Conservation (phyloP, 2,329 filamentous ascomycete genomes). For the Echinosphaeria canescens region DNA sequence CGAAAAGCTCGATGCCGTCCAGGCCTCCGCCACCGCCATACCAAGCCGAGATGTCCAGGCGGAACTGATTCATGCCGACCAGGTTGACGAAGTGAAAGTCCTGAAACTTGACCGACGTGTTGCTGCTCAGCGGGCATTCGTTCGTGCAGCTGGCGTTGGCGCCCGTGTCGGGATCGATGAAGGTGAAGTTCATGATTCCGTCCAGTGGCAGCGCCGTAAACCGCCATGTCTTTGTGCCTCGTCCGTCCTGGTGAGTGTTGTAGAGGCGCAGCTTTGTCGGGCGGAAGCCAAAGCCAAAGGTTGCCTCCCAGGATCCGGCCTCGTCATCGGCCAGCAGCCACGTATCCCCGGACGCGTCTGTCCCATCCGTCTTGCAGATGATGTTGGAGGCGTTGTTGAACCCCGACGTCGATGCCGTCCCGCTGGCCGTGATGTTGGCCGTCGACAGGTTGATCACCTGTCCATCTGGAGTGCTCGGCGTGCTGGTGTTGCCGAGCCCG, state of each 20-base stretch:
- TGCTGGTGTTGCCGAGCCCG: conserved; percentile 61
- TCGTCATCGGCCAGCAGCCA: conserved; percentile 64
- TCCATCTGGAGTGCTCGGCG: conserved; percentile 41
- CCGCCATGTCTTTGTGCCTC: conserved; percentile 74
- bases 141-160: conserved; percentile 53
- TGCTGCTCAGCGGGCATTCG: conserved; percentile 63
- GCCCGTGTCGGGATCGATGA: conserved; percentile 53
- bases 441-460: conserved; percentile 71
- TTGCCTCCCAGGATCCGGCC: conserved; percentile 64
- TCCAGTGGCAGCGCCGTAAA: conserved; percentile 70
- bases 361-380: conserved; percentile 50
- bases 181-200: conserved; percentile 93
- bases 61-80: conserved; percentile 75
- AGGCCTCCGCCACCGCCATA: conserved; percentile 75
- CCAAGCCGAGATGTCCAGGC: conserved; percentile 68
- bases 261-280: conserved; percentile 75
- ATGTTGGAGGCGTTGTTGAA: conserved; percentile 64
- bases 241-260: conserved; percentile 68
- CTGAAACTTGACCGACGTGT: conserved; percentile 45
- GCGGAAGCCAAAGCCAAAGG: conserved; percentile 64
- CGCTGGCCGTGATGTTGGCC: conserved; percentile 49
- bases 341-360: conserved; percentile 50
- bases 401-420: conserved; percentile 36
- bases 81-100: conserved; percentile 82
- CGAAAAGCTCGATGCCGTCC: conserved; percentile 67